phyloP scores from a whole-genome alignment of 1,284 basidiomycete genomes.

The Trametes hirsuta region DNA sequence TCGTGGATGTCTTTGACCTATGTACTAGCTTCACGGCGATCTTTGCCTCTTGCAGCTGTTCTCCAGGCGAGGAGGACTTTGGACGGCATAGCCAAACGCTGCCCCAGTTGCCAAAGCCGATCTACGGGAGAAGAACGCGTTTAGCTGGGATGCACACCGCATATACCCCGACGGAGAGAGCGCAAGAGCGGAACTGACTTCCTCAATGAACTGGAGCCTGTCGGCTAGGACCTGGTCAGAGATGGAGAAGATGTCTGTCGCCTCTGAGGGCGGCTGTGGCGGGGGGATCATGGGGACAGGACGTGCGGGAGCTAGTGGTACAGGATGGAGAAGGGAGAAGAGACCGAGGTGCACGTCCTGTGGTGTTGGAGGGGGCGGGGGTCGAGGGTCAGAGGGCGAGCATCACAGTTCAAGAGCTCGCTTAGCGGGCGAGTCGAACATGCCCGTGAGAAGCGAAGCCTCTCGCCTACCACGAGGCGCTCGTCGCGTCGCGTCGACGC shows the following conservation, averaged over 20 bases:
- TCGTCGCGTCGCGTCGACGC: constrained; percentile 21
- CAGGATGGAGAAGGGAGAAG: constrained; percentile 20
- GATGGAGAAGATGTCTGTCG: constrained; percentile 54
- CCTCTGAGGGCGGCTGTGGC: constrained; percentile 36
- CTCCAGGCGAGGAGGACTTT: constrained; percentile 47
- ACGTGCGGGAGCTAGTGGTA: constrained; percentile 22
- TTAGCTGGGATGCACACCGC: background rate
- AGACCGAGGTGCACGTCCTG: constrained; percentile 5
- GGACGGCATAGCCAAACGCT: constrained; percentile 78
- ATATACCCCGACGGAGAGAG: background rate
- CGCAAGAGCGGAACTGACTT: constrained; percentile 47
- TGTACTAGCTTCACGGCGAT: constrained; percentile 92
- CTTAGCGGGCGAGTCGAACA: constrained; percentile 25
- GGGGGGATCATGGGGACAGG: constrained; percentile 28
- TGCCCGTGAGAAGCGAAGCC: constrained; percentile 27
- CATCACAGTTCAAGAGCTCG: constrained; percentile 21
- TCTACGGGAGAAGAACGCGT: constrained; percentile 44
- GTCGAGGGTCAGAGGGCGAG: constrained; percentile 10
- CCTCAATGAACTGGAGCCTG: constrained; percentile 73
- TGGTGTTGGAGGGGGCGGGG: constrained; percentile 1
- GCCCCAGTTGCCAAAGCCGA: constrained; percentile 88
- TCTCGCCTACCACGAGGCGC: constrained; percentile 20
- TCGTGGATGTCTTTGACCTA: constrained; percentile 75
- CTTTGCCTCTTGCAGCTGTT: constrained; percentile 39
- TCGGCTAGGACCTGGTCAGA: constrained; percentile 68